These are phyloP conservation scores for Trametes elegans DNA, from an alignment of 768 basidiomycete genomes.

Conservation along the genomic window DNA sequence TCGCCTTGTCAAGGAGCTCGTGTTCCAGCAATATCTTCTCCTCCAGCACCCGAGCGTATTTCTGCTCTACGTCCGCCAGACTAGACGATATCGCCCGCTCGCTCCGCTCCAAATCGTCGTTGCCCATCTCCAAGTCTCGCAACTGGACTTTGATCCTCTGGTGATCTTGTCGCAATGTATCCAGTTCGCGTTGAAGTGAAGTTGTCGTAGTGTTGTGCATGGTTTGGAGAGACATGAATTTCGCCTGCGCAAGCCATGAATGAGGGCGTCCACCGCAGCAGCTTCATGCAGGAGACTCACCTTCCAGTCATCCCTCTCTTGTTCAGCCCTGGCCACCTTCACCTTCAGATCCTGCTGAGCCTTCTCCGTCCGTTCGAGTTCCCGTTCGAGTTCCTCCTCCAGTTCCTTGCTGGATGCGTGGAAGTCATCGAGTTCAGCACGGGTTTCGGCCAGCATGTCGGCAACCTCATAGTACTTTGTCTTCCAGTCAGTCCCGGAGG, in stretches of 20 bases:
- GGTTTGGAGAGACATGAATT: constrained; percentile 87
- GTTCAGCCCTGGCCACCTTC: constrained; percentile 67
- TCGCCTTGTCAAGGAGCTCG: constrained; percentile 88
- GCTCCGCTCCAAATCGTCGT: constrained; percentile 94
- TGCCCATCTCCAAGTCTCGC: constrained; percentile 93
- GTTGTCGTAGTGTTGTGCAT: constrained; percentile 87
- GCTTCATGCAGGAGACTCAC: constrained; percentile 43
- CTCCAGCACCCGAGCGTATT: constrained; percentile 88
- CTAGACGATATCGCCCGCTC: constrained; percentile 86
- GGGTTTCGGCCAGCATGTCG: constrained; percentile 82
- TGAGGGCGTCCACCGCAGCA: constrained; percentile 6
- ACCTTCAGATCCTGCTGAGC: constrained; percentile 76
- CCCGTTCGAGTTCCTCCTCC: constrained; percentile 90
- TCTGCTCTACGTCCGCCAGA: constrained; percentile 80
- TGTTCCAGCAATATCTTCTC: constrained; percentile 98
- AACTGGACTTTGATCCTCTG: constrained; percentile 71
- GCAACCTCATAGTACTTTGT: constrained; percentile 78
- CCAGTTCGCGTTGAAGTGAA: constrained; percentile 89
- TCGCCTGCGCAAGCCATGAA: constrained; percentile 45
- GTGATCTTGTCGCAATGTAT: constrained; percentile 73
- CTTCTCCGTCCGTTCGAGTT: constrained; percentile 85
- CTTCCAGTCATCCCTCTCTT: constrained; percentile 92
- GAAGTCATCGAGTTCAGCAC: constrained; percentile 84
- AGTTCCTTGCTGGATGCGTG: constrained; percentile 86
- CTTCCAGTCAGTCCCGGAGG: constrained; percentile 66